Evolutionary conservation across 179 eudicot genomes (phyloP).

Genomic region (Beta lomatogona): DNA sequence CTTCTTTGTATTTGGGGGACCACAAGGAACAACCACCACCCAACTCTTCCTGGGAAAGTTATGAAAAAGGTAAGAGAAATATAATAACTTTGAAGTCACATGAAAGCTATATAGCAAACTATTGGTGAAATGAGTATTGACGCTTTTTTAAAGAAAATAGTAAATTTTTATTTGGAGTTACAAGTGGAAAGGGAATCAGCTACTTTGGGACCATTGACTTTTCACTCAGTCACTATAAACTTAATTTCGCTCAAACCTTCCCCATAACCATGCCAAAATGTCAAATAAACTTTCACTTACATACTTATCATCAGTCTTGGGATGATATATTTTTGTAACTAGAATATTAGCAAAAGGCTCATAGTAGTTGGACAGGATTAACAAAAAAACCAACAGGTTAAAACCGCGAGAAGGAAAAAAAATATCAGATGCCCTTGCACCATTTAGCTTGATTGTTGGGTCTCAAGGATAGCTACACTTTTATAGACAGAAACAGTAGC

Average conservation of each 20-base stretch:
- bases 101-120: not conserved
- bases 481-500: not conserved
- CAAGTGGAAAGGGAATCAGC: not conserved
- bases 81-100: not conserved
- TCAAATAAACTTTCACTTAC: not conserved
- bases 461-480: not conserved
- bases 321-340: not conserved
- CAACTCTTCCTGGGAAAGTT: conserved; percentile 58
- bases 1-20: conserved; percentile 53
- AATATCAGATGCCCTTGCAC: not conserved
- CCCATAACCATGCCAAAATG: not conserved
- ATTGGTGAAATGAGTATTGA: too few species aligned
- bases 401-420: too few species aligned
- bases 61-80: conserved; percentile 2
- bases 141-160: too few species aligned
- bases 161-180: not conserved
- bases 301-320: not conserved
- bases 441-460: not conserved
- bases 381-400: too few species aligned
- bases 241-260: not conserved
- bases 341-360: not conserved
- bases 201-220: not conserved
- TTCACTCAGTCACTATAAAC: not conserved
- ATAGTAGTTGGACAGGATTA: not conserved
- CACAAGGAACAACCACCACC: conserved; percentile 79